A percentile compares a stretch with the other conserved stretches of the same genome.
phyloP scores from a whole-genome alignment of 805 yeast species.

The Monosporozyma yasuniensis region DNA sequence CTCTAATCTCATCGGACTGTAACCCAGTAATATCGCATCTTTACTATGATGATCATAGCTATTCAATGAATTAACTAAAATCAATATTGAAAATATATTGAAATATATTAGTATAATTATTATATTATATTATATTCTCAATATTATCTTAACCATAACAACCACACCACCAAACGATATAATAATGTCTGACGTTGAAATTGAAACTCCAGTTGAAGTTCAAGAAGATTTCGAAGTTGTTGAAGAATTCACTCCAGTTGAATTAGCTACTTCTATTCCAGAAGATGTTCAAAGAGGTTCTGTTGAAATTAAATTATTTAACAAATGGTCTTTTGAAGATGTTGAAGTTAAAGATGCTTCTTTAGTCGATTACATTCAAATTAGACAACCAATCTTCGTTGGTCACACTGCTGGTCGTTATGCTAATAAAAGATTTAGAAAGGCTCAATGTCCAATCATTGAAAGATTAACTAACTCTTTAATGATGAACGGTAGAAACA shows the following conservation, averaged over 20 bases:
- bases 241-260: conserved; percentile 63
- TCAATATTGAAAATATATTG: neutral
- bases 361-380: conserved; percentile 95
- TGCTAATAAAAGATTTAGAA: conserved; percentile 99
- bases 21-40: too few relatives aligned
- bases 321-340: conserved; percentile 99
- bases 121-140: too few relatives aligned
- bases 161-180: conserved; percentile 8
- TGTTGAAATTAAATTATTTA: conserved; percentile 93
- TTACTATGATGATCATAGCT: neutral
- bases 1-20: too few relatives aligned
- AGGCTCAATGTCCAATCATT: conserved; percentile 98
- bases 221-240: conserved; percentile 62
- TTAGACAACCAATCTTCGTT: conserved; percentile 94
- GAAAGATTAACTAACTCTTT: conserved; percentile 99
- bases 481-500: conserved; percentile 99
- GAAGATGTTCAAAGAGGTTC: conserved; percentile 94
- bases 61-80: neutral
- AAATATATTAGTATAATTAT: neutral
- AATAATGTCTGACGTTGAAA: conserved; percentile 74
- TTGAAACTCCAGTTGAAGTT: conserved; percentile 46
- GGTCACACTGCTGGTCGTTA: conserved; percentile 99
- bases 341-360: conserved; percentile 97
- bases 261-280: conserved; percentile 93
- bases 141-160: neutral